A percentile compares a stretch with the other conserved stretches of the same genome.
These are phyloP conservation scores for Hericium erinaceus DNA, from an alignment of 768 basidiomycete genomes.

Conservation along the genomic window DNA sequence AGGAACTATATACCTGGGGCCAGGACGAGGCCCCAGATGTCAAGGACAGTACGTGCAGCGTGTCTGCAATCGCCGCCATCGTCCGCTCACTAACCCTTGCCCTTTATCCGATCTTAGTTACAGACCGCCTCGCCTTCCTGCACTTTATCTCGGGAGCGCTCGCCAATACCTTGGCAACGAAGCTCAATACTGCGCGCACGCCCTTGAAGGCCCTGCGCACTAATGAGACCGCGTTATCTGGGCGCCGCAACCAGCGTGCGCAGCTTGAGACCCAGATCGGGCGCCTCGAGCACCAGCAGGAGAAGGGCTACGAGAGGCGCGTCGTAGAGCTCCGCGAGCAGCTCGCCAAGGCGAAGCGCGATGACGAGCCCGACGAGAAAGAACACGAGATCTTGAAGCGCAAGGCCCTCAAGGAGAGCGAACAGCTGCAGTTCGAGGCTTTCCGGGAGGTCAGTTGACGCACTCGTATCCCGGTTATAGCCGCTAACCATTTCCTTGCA, in stretches of 20 bases:
- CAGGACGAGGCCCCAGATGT: slow-evolving; percentile 62
- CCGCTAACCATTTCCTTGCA: slow-evolving; percentile 17
- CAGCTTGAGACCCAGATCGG: slow-evolving; percentile 51
- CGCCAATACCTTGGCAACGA: slow-evolving; percentile 46
- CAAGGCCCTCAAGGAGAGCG: slow-evolving; percentile 68
- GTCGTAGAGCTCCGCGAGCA: slow-evolving; percentile 63
- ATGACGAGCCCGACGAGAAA: slow-evolving; percentile 58
- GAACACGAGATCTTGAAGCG: slow-evolving; percentile 67
- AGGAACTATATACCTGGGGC: slow-evolving; percentile 82
- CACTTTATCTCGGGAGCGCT: slow-evolving; percentile 72
- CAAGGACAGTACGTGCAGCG: slow-evolving; percentile 50
- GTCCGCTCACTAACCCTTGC: neutral
- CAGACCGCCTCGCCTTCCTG: slow-evolving; percentile 74
- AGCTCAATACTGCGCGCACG: slow-evolving; percentile 53
- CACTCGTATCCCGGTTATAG: neutral
- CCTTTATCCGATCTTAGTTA: slow-evolving; percentile 33
- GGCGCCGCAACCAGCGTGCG: slow-evolving; percentile 53
- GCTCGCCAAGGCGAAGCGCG: slow-evolving; percentile 52
- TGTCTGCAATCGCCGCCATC: neutral
- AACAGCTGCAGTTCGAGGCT: slow-evolving; percentile 72
- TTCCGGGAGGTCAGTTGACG: slow-evolving; percentile 53
- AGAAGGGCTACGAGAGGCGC: slow-evolving; percentile 56
- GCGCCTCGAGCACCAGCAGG: slow-evolving; percentile 57
- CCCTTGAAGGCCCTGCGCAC: slow-evolving; percentile 67
- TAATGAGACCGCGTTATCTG: slow-evolving; percentile 52